Conservation (phyloP, 179 eudicot genomes). For the Sideroxylon spinosum region DNA sequence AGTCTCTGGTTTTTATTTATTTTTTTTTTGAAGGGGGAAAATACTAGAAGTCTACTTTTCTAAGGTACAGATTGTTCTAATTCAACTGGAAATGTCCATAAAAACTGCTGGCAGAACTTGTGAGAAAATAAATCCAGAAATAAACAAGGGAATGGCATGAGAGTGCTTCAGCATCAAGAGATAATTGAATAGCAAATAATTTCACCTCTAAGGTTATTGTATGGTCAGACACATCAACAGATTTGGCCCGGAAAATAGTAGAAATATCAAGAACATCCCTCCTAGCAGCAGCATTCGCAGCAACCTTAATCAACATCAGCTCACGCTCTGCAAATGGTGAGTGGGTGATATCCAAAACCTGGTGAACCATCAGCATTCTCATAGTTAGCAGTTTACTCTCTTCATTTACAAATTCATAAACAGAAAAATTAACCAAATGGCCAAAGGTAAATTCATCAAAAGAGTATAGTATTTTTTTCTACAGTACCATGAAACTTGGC, state of each 20-base stretch:
- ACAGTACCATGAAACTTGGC: not conserved
- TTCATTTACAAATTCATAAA: not conserved
- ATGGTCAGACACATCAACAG: conserved; percentile 91
- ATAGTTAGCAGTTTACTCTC: not conserved
- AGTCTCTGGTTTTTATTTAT: too few species aligned
- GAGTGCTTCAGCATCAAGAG: not conserved
- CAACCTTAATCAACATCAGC: conserved; percentile 83
- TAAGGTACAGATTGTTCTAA: too few species aligned
- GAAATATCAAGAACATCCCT: conserved; percentile 88
- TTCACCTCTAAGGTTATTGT: conserved; percentile 78
- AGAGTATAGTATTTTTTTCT: not conserved
- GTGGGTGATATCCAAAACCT: conserved; percentile 73
- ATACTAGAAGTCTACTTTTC: too few species aligned
- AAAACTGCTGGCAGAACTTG: not conserved
- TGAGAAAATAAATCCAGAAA: not conserved
- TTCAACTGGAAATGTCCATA: not conserved
- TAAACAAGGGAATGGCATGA: not conserved
- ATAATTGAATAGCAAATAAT: not conserved
- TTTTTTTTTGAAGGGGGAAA: too few species aligned
- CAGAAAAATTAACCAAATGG: not conserved
- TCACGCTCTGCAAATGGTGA: conserved; percentile 87
- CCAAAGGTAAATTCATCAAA: not conserved
- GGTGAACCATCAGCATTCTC: conserved; percentile 17
- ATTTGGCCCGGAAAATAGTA: conserved; percentile 78
- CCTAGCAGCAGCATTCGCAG: conserved; percentile 73